Base-by-base conservation (phyloP, 441 rosid genomes). In the Aquilaria agallochum region DNA sequence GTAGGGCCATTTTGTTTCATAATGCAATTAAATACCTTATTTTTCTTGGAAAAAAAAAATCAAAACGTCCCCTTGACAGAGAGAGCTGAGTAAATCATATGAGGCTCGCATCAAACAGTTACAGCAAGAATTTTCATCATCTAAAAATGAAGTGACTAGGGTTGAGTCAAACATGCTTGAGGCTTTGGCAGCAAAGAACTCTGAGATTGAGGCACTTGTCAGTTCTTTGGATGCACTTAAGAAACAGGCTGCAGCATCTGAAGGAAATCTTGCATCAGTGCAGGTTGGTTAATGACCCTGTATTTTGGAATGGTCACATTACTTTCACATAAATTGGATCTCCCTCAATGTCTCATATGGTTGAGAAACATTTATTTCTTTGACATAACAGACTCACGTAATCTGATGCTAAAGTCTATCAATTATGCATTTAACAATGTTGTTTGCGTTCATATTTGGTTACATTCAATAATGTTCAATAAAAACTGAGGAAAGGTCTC, bases 61-160 rank as follows among this genome's bases (percentile, higher is more conserved):
- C 56, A 68, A 57, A 59, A 69, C 72, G 59, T 53, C 64, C 27
- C 59, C 56, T 66, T 78, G 14, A 83, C 83, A 95, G 99, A 88
- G 95, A 78, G 98, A 92, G 77, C 85, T 95, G 66, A 84, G 80
- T 69, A 95, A 86, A 81, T 95, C 99, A 60, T 90, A 74, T 13
- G 98, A 92, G 84, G 92, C 82, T 76, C 89, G 55, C 67, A 85
- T 90, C 71, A 87, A 70, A 78, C 94, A 92, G 78, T 82, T 95
- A 60, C 97, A 87, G 67, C 77, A 88, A 73, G 97, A 90, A 63
- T 66, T 92, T 63, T 88, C 97, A 63, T 64, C 73, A 64, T 84
- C 95, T 20, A 88, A 90, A 77, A 71, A 68, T 77, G 98, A 95
- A 74, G 78, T 80, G 67, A 78, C 87, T 40, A 88, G 82, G 80